Base-by-base conservation (phyloP, 2,329 filamentous ascomycete genomes). In the Zasmidium citrigriseum region DNA sequence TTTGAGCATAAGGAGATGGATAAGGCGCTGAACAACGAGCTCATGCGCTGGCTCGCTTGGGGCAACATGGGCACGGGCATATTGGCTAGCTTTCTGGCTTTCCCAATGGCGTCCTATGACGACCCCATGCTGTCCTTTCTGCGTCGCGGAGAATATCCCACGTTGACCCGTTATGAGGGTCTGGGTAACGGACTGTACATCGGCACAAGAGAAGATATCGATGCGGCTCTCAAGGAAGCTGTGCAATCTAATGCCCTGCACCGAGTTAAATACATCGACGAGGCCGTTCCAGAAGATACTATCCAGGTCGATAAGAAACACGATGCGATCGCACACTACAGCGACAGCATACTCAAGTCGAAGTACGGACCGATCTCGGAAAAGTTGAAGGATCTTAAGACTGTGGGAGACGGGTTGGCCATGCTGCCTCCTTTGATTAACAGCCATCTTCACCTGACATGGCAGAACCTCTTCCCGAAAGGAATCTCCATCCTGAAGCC, bases 11-110 rank as follows among this genome's bases (percentile, higher is more conserved):
- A 85, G 57, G 77, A 85, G n/a, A 69, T 92, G 25, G 81, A 87
- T n/a, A 71, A 80, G 0, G 78, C 77, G 1, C 74, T 95, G 59
- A 87, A 88, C 72, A 78, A 77, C 14, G 90, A 96, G 62, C 70
- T 97, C 27, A 87, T 90, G 80, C 83, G 89, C 63, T 97, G 92
- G 92, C 77, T 97, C 61, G 93, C 93, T 0, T 99, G 93, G 93
- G 91, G 91, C 54, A 87, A 89, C 59, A 95, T 96, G 90, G 89
- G 89, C 12, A 88, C 87, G 18, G 95, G 95, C 1, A 77, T 98
- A 34, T 80, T 98, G 49, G 83, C 89, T 16, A 87, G 93, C 71
- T 89, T 89, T 75, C 82, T 89, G n/a, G 82, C 91, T 23, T 82
- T 96, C 52, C 95, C 95, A 2, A 96, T 97, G 89, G 90, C 85